Base-by-base conservation (phyloP, 371 early-diverging fungal species). In the Enterospora canceri region DNA sequence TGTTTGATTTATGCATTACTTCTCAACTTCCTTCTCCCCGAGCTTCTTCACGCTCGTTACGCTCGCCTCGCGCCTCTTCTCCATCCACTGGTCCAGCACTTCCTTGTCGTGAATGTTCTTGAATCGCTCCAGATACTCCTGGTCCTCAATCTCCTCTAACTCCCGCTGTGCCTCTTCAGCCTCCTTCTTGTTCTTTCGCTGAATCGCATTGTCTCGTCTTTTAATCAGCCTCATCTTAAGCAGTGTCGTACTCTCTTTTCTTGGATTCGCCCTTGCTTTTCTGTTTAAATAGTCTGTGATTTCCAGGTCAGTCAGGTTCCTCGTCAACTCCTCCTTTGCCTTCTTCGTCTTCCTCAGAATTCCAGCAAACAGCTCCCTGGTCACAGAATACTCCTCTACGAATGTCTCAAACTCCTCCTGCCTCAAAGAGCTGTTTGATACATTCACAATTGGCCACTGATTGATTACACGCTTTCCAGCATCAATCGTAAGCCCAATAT, bases 391-490 rank as follows among this genome's bases (percentile, higher is more conserved):
- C 12, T 16, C 26, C 28, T 46, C 51, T 46, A 58, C 33, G 32
- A 74, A 76, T 29, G 63, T 51, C 23, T 62, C 48, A 54, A 68
- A 74, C 59, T 76, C 79, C n/a, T 71, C 73, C 54, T 65, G 58
- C 1, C 62, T 57, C 0, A 68, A 29, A 8, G 49, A 58, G 19
- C 24, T 19, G 34, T 66, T 72, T 58, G 76, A 76, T 23, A 76
- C 59, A 61, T 73, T 70, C n/a, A 62, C 48, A 1, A 75, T 64
- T 49, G 53, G 61, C 23, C 74, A 61, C 24, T 58, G 47, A 32
- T 70, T 67, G 15, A 58, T 33, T 34, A 67, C 64, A 30, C 58
- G 62, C 0, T 59, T 66, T 30, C 75, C 70, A 1, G 21, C 48
- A 2, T 54, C 56, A 31, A 76, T 15, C 0, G 30, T 48, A 34